These are phyloP conservation scores for Eucalyptus curtisii DNA, from an alignment of 345 rosid genomes.

Conservation along the genomic window DNA sequence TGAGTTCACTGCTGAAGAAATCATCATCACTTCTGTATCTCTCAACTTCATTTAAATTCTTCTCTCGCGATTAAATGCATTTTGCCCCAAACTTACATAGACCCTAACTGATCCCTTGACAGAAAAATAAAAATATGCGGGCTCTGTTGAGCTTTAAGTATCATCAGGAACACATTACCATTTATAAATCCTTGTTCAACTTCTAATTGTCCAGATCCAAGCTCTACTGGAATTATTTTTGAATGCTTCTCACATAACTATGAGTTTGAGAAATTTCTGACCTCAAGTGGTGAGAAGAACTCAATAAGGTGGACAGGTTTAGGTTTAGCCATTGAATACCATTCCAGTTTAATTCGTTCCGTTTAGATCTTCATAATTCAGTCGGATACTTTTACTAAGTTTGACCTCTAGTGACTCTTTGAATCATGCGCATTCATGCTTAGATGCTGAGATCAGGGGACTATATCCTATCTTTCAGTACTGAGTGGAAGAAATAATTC, in stretches of 20 bases:
- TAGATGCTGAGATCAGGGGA: background rate
- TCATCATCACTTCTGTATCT: background rate
- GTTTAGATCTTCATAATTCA: background rate
- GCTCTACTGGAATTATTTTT: background rate
- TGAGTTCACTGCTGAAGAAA: background rate
- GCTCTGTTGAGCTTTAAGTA: background rate
- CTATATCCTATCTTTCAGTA: background rate
- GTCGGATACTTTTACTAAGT: background rate
- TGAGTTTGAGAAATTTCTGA: background rate
- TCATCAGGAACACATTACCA: background rate
- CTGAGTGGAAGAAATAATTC: background rate
- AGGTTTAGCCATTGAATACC: background rate
- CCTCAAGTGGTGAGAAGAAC: background rate
- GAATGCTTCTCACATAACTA: background rate
- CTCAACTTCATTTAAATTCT: background rate
- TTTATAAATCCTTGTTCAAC: background rate
- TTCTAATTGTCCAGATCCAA: background rate
- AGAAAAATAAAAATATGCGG: background rate
- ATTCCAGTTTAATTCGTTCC: background rate
- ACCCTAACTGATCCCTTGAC: background rate
- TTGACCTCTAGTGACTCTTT: background rate
- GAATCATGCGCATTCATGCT: background rate
- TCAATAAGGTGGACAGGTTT: background rate
- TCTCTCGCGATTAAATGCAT: background rate
- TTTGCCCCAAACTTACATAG: background rate